These are phyloP conservation scores for Thielaviopsis populi DNA, from an alignment of 2,329 filamentous ascomycete genomes.

Conservation along the genomic window DNA sequence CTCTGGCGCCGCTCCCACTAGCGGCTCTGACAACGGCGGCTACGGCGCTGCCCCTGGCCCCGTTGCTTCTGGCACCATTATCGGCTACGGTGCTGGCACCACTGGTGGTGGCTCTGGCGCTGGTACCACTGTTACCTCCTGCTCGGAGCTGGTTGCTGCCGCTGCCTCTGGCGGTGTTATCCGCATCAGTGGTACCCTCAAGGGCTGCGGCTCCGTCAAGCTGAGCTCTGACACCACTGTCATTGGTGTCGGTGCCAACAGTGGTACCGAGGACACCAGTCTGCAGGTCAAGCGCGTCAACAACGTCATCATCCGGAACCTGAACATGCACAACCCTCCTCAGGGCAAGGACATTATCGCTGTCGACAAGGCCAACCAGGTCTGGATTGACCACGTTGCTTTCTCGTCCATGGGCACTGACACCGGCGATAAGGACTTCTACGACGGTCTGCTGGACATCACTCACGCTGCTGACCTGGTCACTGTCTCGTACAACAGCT, in stretches of 20 bases:
- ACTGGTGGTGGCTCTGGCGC: constrained; percentile 32
- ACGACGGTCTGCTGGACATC: constrained; percentile 31
- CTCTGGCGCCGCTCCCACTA: background rate
- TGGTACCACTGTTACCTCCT: constrained; percentile 31
- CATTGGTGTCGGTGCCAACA: constrained; percentile 33
- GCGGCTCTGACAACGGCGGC: background rate
- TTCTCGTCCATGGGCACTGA: constrained; percentile 25
- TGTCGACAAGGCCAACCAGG: constrained; percentile 32
- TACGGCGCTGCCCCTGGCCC: background rate
- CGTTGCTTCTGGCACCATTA: constrained; percentile 18
- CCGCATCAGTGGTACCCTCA: constrained; percentile 31
- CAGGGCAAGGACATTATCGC: constrained; percentile 36
- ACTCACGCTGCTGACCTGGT: constrained; percentile 31
- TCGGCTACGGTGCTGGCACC: constrained; percentile 26
- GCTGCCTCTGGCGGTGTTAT: constrained; percentile 29
- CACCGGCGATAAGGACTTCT: constrained; percentile 28
- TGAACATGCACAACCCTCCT: constrained; percentile 36
- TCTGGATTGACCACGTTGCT: constrained; percentile 35
- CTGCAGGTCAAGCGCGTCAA: constrained; percentile 32
- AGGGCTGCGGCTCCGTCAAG: constrained; percentile 29
- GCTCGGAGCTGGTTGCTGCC: constrained; percentile 28
- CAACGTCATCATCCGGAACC: constrained; percentile 44
- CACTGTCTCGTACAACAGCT: constrained; percentile 29
- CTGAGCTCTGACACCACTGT: constrained; percentile 36
- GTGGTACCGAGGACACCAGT: constrained; percentile 29